Percentiles rank a stretch among this genome's conserved stretches.
Evolutionary conservation across 2,329 filamentous ascomycete genomes (phyloP).

Genomic region (Dothidotthia symphoricarpi): DNA sequence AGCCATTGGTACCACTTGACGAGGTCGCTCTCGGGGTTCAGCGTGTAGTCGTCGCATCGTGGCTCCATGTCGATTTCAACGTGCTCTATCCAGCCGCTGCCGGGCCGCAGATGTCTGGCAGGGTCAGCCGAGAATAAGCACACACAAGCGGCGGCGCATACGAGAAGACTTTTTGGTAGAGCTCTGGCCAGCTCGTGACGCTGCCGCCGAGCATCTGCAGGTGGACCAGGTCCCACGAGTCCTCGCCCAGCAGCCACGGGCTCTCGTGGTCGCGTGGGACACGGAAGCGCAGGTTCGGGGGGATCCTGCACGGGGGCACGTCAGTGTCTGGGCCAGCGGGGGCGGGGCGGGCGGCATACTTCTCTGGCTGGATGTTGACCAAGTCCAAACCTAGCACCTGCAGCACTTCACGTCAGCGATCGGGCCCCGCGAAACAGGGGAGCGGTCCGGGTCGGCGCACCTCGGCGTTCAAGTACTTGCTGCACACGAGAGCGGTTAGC

Average conservation of each 20-base stretch:
- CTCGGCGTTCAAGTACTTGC: constrained; percentile 57
- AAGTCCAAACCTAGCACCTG: constrained; percentile 62
- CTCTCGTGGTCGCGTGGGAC: constrained; percentile 74
- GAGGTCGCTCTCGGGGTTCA: constrained; percentile 59
- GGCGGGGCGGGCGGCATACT: constrained; percentile 47
- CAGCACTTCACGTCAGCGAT: constrained; percentile 26
- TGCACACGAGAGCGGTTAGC: constrained; percentile 37
- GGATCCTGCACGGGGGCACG: constrained; percentile 57
- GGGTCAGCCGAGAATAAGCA: constrained; percentile 20
- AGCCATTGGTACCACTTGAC: constrained; percentile 69
- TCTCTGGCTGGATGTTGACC: constrained; percentile 59
- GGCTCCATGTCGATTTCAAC: constrained; percentile 85
- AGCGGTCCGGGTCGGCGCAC: constrained; percentile 27
- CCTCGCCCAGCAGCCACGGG: constrained; percentile 65
- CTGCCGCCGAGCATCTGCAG: constrained; percentile 76
- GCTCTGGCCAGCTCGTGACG: constrained; percentile 69
- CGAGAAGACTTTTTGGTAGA: constrained; percentile 70
- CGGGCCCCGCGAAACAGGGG: constrained; percentile 13
- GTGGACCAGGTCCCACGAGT: constrained; percentile 80
- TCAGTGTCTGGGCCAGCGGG: constrained; percentile 37
- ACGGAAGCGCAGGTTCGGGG: constrained; percentile 65
- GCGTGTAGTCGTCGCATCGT: constrained; percentile 65
- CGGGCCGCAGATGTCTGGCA: constrained; percentile 72
- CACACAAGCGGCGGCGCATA: constrained; percentile 43
- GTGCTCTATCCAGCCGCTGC: constrained; percentile 76